Evolutionary conservation across 2,329 filamentous ascomycete species (phyloP).

Genomic region (Colletotrichum graminicola): DNA sequence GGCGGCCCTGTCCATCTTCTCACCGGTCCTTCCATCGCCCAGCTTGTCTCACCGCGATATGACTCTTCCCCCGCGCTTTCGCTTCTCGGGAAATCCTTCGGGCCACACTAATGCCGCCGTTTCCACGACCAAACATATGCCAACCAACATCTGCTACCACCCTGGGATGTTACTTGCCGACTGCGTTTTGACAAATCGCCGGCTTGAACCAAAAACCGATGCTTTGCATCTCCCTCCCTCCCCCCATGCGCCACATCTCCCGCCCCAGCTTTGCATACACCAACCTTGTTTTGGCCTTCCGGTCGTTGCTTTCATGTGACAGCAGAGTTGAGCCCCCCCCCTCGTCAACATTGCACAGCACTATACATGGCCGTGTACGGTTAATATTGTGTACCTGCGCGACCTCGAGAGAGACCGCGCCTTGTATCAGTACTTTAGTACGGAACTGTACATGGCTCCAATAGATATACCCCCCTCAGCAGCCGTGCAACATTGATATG

Average conservation of each 20-base stretch:
- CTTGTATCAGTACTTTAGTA: background rate
- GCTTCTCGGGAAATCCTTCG: background rate
- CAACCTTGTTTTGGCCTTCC: background rate
- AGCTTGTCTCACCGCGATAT: background rate
- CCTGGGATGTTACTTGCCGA: background rate
- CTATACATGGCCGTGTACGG: no score
- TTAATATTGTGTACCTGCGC: no score
- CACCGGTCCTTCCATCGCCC: background rate
- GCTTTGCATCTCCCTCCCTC: background rate
- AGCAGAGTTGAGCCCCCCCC: background rate
- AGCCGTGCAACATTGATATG: background rate
- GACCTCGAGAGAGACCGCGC: no score
- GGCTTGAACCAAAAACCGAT: slow-evolving; percentile 21
- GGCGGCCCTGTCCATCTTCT: background rate
- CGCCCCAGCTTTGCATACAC: slow-evolving; percentile 40
- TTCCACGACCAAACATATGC: background rate
- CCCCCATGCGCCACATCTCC: slow-evolving; percentile 37
- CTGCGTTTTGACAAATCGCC: background rate
- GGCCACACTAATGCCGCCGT: no score
- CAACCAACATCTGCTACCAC: background rate
- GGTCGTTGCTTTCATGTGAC: background rate
- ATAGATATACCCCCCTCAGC: background rate
- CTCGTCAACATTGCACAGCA: background rate
- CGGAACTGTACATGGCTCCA: background rate
- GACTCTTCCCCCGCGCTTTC: background rate